Evolutionary conservation across 257 asterid genomes (phyloP).

Genomic region (Thymus mandschuricus): DNA sequence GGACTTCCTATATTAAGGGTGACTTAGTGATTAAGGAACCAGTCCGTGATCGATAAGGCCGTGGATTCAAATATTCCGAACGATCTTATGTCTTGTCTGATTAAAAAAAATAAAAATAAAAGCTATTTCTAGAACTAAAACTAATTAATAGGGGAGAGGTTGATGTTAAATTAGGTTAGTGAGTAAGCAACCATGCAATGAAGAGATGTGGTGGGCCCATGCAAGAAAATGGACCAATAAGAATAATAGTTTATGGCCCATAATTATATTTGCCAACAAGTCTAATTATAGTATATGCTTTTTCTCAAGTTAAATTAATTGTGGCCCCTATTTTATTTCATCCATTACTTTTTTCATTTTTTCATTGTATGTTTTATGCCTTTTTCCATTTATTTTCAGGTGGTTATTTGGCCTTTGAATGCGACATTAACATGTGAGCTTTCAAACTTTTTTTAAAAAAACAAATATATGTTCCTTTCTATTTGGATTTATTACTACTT

Average conservation of each 20-base stretch:
- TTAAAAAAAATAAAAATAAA: too few species aligned
- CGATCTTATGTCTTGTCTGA: too few species aligned
- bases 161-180: neutral
- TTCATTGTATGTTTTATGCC: neutral
- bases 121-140: too few species aligned
- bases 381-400: neutral
- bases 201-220: constrained; percentile 28
- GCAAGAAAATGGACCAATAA: constrained; percentile 17
- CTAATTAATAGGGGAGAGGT: neutral
- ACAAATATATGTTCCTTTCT: too few species aligned
- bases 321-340: constrained; percentile 17
- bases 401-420: neutral
- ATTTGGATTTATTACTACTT: too few species aligned
- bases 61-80: too few species aligned
- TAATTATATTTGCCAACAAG: constrained; percentile 1
- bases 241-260: neutral
- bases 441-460: neutral
- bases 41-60: too few species aligned
- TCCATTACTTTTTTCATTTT: constrained; percentile 8
- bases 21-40: too few species aligned
- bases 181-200: constrained; percentile 21
- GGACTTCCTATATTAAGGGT: too few species aligned
- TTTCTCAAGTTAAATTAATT: neutral
- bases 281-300: neutral
- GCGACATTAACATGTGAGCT: neutral